Percentiles rank a stretch among this genome's conserved stretches.
These are phyloP conservation scores for Macrotyloma uniflorum DNA, from an alignment of 306 rosid genomes.

Conservation along the genomic window DNA sequence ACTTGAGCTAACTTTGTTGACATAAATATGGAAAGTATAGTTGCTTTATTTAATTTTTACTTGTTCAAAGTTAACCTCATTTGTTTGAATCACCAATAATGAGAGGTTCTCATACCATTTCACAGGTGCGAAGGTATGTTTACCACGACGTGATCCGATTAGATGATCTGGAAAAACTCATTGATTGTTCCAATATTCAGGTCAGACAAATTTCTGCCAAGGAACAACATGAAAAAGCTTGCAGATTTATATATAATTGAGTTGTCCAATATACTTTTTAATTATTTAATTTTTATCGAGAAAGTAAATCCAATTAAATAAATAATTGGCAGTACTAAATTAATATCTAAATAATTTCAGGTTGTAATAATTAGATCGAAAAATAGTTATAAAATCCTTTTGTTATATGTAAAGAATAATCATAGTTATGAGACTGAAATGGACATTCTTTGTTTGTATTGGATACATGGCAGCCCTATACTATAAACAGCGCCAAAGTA, in stretches of 20 bases:
- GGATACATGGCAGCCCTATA: conserved; percentile 74
- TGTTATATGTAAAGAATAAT: neutral
- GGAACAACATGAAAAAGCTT: conserved; percentile 14
- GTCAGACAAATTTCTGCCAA: conserved; percentile 44
- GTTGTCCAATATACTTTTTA: neutral
- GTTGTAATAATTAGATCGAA: neutral
- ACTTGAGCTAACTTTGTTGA: conserved; percentile 17
- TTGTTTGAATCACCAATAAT: conserved; percentile 14
- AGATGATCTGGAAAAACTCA: conserved; percentile 88
- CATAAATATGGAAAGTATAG: conserved; percentile 28
- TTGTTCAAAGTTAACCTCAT: conserved; percentile 11
- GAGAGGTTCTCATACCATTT: neutral
- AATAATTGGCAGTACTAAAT: neutral
- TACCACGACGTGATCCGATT: conserved; percentile 92
- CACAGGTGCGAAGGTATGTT: conserved; percentile 93
- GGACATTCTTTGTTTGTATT: conserved; percentile 33
- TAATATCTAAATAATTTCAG: neutral
- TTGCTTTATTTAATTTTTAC: conserved; percentile 2
- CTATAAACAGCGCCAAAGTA: conserved; percentile 92
- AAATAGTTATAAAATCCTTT: neutral
- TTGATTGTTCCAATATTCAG: conserved; percentile 88
- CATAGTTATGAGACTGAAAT: conserved; percentile 8
- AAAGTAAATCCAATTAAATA: neutral
- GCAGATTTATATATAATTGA: neutral
- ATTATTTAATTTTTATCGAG: neutral